Evolutionary conservation across 1,139 yeast species (phyloP).

Genomic region (Casaregolazyma lundiana): DNA sequence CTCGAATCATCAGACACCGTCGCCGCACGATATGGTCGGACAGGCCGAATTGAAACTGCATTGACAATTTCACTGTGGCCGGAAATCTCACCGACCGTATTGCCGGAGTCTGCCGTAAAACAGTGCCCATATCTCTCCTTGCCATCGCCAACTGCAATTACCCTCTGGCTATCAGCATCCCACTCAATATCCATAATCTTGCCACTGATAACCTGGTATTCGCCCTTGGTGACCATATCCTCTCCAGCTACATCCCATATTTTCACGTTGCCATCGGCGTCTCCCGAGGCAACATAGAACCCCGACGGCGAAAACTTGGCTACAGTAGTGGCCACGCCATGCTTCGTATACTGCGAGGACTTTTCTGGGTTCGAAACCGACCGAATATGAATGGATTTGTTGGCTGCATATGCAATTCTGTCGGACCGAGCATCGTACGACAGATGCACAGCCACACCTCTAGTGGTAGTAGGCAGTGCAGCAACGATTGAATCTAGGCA

Average conservation of each 20-base stretch:
- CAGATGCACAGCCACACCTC: conserved; percentile 67
- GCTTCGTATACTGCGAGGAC: conserved; percentile 64
- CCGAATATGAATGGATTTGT: conserved; percentile 73
- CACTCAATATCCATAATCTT: conserved; percentile 80
- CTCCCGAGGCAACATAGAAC: conserved; percentile 87
- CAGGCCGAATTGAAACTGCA: conserved; percentile 81
- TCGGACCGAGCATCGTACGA: conserved; percentile 66
- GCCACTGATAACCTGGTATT: conserved; percentile 77
- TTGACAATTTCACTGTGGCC: conserved; percentile 88
- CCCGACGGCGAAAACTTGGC: conserved; percentile 90
- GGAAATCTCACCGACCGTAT: conserved; percentile 89
- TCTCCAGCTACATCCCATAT: conserved; percentile 74
- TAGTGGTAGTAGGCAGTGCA: conserved; percentile 72
- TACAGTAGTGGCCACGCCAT: conserved; percentile 66
- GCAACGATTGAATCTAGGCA: conserved; percentile 45
- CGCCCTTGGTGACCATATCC: conserved; percentile 69
- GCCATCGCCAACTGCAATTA: conserved; percentile 95
- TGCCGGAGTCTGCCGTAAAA: conserved; percentile 90
- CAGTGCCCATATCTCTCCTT: conserved; percentile 90
- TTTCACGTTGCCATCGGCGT: conserved; percentile 77
- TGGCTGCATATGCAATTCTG: conserved; percentile 73
- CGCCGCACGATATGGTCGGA: conserved; percentile 89
- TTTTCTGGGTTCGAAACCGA: conserved; percentile 51
- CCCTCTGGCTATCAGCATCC: conserved; percentile 84
- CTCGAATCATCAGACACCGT: conserved; percentile 88